phyloP scores from a whole-genome alignment of 805 yeast species.

The Nakazawaea populi region DNA sequence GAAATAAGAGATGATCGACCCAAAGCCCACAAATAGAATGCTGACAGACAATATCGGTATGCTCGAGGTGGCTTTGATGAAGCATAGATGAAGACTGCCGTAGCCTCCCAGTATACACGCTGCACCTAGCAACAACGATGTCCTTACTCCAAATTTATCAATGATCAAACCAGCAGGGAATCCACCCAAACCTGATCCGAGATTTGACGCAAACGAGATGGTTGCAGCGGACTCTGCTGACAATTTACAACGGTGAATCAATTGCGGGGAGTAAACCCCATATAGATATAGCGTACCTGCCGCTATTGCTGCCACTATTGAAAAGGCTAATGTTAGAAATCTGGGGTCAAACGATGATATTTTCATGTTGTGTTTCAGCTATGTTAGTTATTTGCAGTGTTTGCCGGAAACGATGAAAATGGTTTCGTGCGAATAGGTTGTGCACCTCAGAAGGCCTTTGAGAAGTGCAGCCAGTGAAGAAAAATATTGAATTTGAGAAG shows the following conservation, averaged over 20 bases:
- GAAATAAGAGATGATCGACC: constrained; percentile 55
- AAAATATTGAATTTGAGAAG: too few species aligned
- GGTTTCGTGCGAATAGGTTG: too few species aligned
- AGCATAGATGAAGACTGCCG: constrained; percentile 41
- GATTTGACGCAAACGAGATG: constrained; percentile 52
- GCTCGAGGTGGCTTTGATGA: constrained; percentile 31
- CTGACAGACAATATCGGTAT: constrained; percentile 40
- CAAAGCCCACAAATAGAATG: constrained; percentile 53
- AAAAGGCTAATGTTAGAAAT: constrained; percentile 14
- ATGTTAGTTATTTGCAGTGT: too few species aligned
- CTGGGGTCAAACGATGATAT: constrained; percentile 5
- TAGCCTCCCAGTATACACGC: constrained; percentile 50
- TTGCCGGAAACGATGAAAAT: too few species aligned
- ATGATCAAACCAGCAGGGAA: constrained; percentile 65
- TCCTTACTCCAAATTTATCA: constrained; percentile 52
- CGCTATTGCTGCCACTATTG: constrained; percentile 49
- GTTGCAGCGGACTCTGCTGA: constrained; percentile 59
- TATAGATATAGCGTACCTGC: constrained; percentile 74
- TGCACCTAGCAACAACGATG: constrained; percentile 51
- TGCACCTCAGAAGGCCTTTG: too few species aligned
- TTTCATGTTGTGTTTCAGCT: too few species aligned
- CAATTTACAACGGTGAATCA: constrained; percentile 49
- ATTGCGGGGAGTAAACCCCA: constrained; percentile 73
- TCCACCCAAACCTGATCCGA: constrained; percentile 68
- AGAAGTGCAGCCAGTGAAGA: too few species aligned